Evolutionary conservation across 192 early-diverging fungal genomes (phyloP), one percentile per base, ranked within the genome.

Genomic region (Backusella circina): DNA sequence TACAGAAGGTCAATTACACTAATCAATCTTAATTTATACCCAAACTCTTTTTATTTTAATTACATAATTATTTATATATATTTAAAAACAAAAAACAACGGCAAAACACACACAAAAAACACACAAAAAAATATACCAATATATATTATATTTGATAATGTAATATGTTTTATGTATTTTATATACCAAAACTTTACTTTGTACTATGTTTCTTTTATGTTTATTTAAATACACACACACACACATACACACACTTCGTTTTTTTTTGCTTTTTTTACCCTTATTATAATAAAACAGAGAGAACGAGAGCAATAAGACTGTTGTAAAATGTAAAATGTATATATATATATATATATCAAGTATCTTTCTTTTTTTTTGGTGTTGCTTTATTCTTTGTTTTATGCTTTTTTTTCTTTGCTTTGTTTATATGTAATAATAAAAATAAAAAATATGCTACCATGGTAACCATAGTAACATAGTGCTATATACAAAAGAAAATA

Each of bases 1-100:
- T 28, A 37, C 68, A 41, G 68, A 70, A 44, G 68, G 68, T 47
- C 68, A 70, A 44, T 41, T 70, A 47, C 37, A 39, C 32, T 70
- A 70, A 70, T 39, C 35, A 67, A 66, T 7, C 32, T 18, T 16
- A 35, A 33, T 18, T 67, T 67, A 36, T 37, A n/a, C 35, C 35
- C 32, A 16, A 35, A 16, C 2, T 67, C 37, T 67, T n/a, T 67
- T 67, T 36, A 35, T 37, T 65, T 32, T 32, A 15, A 65, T 65
- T 65, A 65, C 23, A 31, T 26, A 31, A 28, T 15, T 31, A 65
- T 31, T 31, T 31, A 28, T 31, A 65, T n/a, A n/a, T n/a, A n/a
- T n/a, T n/a, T 26, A 31, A 65, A 31, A 32, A 31, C 15, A 28
- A 64, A 28, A 18, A 32, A 32, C 13, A 8, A 65, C 13, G 13